Evolutionary conservation across 164 flowering plant species (phyloP).

Genomic region (Dillenia turbinata): DNA sequence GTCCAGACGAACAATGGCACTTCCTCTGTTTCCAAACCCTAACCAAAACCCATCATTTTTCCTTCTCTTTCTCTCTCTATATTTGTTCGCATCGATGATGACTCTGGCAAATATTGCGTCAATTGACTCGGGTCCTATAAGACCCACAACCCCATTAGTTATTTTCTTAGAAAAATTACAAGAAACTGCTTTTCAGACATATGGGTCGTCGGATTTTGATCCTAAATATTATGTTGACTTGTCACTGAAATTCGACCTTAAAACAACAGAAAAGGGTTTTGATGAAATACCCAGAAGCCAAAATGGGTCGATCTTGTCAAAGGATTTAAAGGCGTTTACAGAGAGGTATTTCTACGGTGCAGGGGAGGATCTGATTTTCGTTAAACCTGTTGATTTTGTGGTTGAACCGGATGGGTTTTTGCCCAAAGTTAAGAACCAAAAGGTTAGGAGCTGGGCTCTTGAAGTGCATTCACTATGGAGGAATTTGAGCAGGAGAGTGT

Average conservation of each 20-base stretch:
- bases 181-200: constrained; percentile 49
- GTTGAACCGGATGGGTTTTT: constrained; percentile 62
- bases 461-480: constrained; percentile 85
- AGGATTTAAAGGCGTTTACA: constrained; percentile 39
- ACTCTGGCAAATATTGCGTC: too few species aligned
- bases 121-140: constrained; percentile 23
- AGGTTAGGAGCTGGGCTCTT: constrained; percentile 74
- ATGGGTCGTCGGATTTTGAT: constrained; percentile 49
- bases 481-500: constrained; percentile 72
- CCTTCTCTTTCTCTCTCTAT: not conserved
- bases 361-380: constrained; percentile 60
- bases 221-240: constrained; percentile 75
- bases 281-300: constrained; percentile 25
- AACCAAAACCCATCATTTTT: not conserved
- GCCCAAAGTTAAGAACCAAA: constrained; percentile 45
- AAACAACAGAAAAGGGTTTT: constrained; percentile 38
- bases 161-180: constrained; percentile 59
- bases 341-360: constrained; percentile 42
- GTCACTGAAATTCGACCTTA: constrained; percentile 48
- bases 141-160: constrained; percentile 45
- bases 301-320: constrained; percentile 36
- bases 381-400: constrained; percentile 57
- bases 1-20: too few species aligned
- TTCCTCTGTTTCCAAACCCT: too few species aligned
- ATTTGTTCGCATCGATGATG: not conserved